Percentiles rank a stretch among this genome's conserved stretches.
Evolutionary conservation across 2,329 filamentous ascomycete genomes (phyloP).

Genomic region (Neoascochyta sp.): DNA sequence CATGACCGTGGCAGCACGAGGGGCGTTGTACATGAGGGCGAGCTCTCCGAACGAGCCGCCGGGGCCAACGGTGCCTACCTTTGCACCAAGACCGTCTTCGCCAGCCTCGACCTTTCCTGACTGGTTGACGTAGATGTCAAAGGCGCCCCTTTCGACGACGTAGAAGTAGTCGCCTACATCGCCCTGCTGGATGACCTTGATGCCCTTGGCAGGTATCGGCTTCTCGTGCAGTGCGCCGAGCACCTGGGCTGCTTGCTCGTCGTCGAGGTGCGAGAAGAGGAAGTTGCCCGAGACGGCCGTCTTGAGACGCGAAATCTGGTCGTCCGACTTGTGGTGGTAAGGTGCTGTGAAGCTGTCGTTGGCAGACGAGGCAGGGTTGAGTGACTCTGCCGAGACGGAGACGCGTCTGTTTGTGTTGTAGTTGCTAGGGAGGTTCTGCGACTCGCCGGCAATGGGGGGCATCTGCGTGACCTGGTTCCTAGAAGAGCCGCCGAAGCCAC

Average conservation of each 20-base stretch:
- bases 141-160: constrained; percentile 84
- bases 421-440: constrained; percentile 77
- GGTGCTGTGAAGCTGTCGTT: constrained; percentile 91
- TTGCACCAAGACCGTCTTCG: constrained; percentile 73
- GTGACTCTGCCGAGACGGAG: constrained; percentile 92
- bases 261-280: constrained; percentile 88
- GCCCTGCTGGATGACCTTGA: constrained; percentile 89
- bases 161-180: constrained; percentile 98
- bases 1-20: constrained; percentile 88
- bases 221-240: constrained; percentile 91
- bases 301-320: constrained; percentile 76
- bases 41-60: constrained; percentile 96
- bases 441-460: constrained; percentile 48
- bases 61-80: constrained; percentile 76
- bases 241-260: constrained; percentile 84
- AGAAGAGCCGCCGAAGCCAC: constrained; percentile 30
- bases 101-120: constrained; percentile 75
- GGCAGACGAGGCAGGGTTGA: constrained; percentile 79
- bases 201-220: constrained; percentile 85
- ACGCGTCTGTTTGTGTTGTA: constrained; percentile 93
- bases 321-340: constrained; percentile 73
- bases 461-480: constrained; percentile 38
- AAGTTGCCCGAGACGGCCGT: constrained; percentile 85
- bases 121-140: constrained; percentile 85
- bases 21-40: constrained; percentile 97